Evolutionary conservation across 2,329 filamentous ascomycete genomes (phyloP).

Genomic region (Grosmannia clavigera): DNA sequence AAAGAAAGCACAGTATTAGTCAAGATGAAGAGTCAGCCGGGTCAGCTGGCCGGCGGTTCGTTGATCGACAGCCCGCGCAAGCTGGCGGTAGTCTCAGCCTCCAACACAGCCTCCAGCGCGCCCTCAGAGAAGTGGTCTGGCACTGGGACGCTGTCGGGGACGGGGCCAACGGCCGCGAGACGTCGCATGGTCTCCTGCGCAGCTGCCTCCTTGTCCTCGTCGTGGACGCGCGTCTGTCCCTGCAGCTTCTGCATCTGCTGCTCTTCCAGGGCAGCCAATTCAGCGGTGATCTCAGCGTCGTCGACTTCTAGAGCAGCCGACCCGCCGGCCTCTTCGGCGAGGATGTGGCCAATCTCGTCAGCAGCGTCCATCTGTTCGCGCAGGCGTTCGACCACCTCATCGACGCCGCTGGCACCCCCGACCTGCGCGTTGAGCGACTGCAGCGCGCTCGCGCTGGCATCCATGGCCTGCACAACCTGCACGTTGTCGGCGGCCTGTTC

Average conservation of each 20-base stretch:
- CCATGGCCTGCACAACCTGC: slow-evolving; percentile 72
- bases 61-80: slow-evolving; percentile 24
- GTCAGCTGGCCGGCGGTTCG: neutral
- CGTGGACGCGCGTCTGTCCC: slow-evolving; percentile 6
- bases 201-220: neutral
- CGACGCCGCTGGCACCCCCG: slow-evolving; percentile 64
- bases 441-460: slow-evolving; percentile 61
- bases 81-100: slow-evolving; percentile 9
- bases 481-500: slow-evolving; percentile 78
- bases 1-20: neutral
- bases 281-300: slow-evolving; percentile 76
- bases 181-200: slow-evolving; percentile 29
- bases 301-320: slow-evolving; percentile 39
- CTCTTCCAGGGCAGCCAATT: slow-evolving; percentile 63
- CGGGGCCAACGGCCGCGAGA: slow-evolving; percentile 34
- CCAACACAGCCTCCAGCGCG: neutral
- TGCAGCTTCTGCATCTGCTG: slow-evolving; percentile 37
- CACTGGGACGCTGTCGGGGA: neutral
- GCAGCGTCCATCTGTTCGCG: slow-evolving; percentile 69
- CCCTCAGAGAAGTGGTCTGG: neutral
- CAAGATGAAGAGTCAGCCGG: neutral
- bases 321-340: slow-evolving; percentile 43
- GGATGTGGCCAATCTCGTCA: slow-evolving; percentile 69
- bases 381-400: slow-evolving; percentile 61
- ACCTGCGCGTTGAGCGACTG: slow-evolving; percentile 61